Conservation (phyloP, 495 filamentous ascomycete species). For the Podospora conica region DNA sequence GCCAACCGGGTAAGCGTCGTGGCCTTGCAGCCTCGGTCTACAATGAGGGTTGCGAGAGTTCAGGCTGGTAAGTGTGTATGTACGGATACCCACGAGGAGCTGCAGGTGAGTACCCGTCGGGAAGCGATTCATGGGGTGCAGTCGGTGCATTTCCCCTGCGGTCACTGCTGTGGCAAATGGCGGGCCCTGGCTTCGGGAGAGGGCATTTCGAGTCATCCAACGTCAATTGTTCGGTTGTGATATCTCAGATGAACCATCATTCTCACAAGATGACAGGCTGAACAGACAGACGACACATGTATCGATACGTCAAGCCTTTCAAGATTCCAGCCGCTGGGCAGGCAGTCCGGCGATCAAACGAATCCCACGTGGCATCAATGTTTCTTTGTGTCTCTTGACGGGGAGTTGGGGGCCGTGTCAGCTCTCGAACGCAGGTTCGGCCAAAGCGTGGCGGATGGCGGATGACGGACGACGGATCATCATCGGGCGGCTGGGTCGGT, state of each 20-base stretch:
- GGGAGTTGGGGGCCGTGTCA: not conserved
- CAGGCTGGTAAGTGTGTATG: not conserved
- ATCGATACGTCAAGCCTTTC: not conserved
- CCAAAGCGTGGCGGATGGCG: no score
- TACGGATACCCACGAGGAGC: not conserved
- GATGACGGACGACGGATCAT: not conserved
- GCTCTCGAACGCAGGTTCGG: no score
- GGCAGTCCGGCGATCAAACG: not conserved
- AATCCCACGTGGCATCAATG: not conserved
- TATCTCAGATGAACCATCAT: not conserved
- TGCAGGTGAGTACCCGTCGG: not conserved
- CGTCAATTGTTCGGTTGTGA: not conserved
- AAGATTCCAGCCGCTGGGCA: not conserved
- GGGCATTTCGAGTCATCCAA: not conserved
- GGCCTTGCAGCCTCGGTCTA: not conserved
- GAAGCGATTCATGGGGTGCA: not conserved
- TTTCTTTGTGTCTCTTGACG: not conserved
- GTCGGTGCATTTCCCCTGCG: not conserved
- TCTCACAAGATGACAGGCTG: not conserved
- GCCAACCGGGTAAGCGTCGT: not conserved
- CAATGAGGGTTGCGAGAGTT: not conserved
- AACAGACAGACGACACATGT: not conserved
- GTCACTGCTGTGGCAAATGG: not conserved
- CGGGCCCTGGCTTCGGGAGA: not conserved
- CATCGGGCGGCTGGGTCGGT: not conserved